These are phyloP conservation scores for Protomyces inundatus DNA, from an alignment of 1,139 yeast species.

Conservation along the genomic window DNA sequence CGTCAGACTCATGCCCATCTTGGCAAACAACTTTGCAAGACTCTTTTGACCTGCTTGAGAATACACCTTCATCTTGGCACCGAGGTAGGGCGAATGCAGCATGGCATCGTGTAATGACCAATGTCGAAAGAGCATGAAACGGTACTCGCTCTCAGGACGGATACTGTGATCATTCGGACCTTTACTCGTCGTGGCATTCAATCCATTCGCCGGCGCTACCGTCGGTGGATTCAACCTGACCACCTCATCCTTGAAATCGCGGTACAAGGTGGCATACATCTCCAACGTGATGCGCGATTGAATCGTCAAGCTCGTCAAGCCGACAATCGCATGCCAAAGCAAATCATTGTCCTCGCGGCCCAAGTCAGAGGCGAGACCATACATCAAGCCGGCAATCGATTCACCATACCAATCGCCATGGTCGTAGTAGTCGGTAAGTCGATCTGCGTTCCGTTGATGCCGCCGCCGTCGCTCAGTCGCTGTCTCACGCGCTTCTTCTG, in stretches of 20 bases:
- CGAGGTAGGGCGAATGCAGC: slow-evolving; percentile 80
- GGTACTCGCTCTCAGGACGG: slow-evolving; percentile 74
- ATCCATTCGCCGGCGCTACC: slow-evolving; percentile 34
- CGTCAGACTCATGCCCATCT: slow-evolving; percentile 88
- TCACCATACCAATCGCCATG: slow-evolving; percentile 76
- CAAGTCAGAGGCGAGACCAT: slow-evolving; percentile 69
- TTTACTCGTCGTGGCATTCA: slow-evolving; percentile 37
- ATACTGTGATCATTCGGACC: slow-evolving; percentile 57
- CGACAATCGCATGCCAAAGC: slow-evolving; percentile 85
- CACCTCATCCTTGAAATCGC: slow-evolving; percentile 78
- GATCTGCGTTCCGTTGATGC: slow-evolving; percentile 48
- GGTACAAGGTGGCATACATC: slow-evolving; percentile 66
- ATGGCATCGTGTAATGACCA: slow-evolving; percentile 92
- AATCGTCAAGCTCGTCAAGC: slow-evolving; percentile 74
- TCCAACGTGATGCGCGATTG: slow-evolving; percentile 55
- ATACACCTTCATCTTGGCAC: slow-evolving; percentile 82
- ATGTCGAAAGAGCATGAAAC: slow-evolving; percentile 78
- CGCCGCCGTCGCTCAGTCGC: slow-evolving; percentile 25
- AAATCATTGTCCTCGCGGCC: slow-evolving; percentile 68
- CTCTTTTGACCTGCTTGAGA: slow-evolving; percentile 85
- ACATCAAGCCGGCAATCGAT: slow-evolving; percentile 72
- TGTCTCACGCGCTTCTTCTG: slow-evolving; percentile 19
- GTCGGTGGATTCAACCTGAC: slow-evolving; percentile 53
- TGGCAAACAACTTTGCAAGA: slow-evolving; percentile 85
- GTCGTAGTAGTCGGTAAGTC: slow-evolving; percentile 63